Conservation (phyloP, 495 filamentous ascomycete genomes). For the Penicillium lividum region DNA sequence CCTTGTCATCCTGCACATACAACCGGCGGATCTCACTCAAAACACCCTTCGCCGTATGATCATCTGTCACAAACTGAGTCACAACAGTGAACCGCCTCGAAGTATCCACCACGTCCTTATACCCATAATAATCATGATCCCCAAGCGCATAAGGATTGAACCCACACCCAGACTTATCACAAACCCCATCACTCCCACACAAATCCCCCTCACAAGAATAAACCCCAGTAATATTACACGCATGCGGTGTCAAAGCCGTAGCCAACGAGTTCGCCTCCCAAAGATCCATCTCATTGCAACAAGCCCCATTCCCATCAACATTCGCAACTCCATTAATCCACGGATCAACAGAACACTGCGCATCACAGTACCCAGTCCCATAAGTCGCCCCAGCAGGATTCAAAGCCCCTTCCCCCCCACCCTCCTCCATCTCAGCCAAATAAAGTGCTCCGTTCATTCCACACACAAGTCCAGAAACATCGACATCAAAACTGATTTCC, state of each 20-base stretch:
- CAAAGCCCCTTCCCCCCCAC: slow-evolving; percentile 54
- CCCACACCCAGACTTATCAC: slow-evolving; percentile 65
- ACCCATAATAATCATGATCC: slow-evolving; percentile 56
- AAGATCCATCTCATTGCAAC: slow-evolving; percentile 65
- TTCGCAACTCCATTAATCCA: slow-evolving; percentile 63
- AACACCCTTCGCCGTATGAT: slow-evolving; percentile 41
- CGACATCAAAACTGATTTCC: slow-evolving; percentile 65
- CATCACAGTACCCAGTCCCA: slow-evolving; percentile 72
- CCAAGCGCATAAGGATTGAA: slow-evolving; percentile 65
- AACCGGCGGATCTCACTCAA: slow-evolving; percentile 59
- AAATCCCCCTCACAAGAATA: slow-evolving; percentile 53
- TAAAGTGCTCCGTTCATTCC: slow-evolving; percentile 71
- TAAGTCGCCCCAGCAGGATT: slow-evolving; percentile 65
- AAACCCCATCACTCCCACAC: slow-evolving; percentile 53
- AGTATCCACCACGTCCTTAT: slow-evolving; percentile 56
- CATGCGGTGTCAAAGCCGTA: slow-evolving; percentile 58
- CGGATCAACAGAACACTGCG: slow-evolving; percentile 58
- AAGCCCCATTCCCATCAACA: slow-evolving; percentile 47
- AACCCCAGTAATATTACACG: slow-evolving; percentile 45
- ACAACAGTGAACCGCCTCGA: slow-evolving; percentile 62
- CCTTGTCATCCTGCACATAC: slow-evolving; percentile 61
- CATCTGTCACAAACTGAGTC: slow-evolving; percentile 63
- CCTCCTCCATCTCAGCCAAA: slow-evolving; percentile 60
- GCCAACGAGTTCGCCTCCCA: slow-evolving; percentile 63
- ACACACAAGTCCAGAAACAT: slow-evolving; percentile 60